phyloP scores from a whole-genome alignment of 2,329 filamentous ascomycete species.

The Pleoardoris graminearum region DNA sequence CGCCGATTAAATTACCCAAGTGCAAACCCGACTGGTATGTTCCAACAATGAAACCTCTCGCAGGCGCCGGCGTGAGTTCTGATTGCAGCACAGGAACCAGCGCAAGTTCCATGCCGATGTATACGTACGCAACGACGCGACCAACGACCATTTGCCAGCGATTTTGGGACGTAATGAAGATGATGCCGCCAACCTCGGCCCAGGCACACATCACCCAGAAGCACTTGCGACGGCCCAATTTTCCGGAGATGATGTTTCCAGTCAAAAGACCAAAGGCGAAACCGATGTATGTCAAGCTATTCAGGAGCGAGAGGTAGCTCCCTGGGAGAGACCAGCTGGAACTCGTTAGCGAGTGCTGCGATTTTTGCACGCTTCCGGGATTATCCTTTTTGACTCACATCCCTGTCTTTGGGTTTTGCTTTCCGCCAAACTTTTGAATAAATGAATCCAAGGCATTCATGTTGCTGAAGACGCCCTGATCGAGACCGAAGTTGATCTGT shows the following conservation, averaged over 20 bases:
- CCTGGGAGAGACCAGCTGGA: conserved; percentile 1
- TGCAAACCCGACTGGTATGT: conserved; percentile 11
- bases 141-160: conserved; percentile 7
- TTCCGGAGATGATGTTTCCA: conserved; percentile 7
- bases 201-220: conserved; percentile 8
- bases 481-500: conserved; percentile 12
- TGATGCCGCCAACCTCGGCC: conserved; percentile 14
- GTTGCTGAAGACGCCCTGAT: conserved; percentile 11
- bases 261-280: conserved; percentile 11
- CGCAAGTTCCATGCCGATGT: conserved; percentile 24
- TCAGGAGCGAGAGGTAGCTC: conserved; percentile 9
- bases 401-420: neutral
- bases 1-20: conserved; percentile 8
- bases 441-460: conserved; percentile 11
- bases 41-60: conserved; percentile 12
- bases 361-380: neutral
- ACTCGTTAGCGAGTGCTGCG: neutral
- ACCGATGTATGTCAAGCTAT: conserved; percentile 8
- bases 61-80: conserved; percentile 18
- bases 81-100: conserved; percentile 20
- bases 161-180: conserved; percentile 16
- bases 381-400: neutral
- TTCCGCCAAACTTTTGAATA: conserved; percentile 6
- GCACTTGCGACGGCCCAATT: conserved; percentile 2
- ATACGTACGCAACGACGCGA: conserved; percentile 18